Evolutionary conservation across 495 filamentous ascomycete genomes (phyloP).

Genomic region (Aspergillus saccharolyticus): DNA sequence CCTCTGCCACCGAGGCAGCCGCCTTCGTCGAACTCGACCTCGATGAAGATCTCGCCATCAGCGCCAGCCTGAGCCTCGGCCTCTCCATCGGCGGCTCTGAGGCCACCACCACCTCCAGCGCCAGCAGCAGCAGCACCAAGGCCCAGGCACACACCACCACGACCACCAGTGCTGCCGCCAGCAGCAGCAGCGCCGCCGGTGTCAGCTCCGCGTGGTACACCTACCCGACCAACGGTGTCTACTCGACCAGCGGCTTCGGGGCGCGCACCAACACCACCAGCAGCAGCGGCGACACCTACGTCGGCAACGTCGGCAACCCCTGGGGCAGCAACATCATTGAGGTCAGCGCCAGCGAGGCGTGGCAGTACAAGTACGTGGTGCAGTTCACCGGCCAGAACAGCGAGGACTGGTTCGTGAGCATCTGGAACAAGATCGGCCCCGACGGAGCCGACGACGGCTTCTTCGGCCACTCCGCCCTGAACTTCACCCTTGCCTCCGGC

Average conservation of each 20-base stretch:
- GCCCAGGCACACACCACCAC: neutral
- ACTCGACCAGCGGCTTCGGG: conserved; percentile 7
- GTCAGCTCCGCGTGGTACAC: conserved; percentile 4
- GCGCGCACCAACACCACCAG: conserved; percentile 3
- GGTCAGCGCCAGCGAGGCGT: conserved; percentile 28
- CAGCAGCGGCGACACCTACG: conserved; percentile 31
- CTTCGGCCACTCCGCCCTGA: conserved; percentile 36
- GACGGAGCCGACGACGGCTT: conserved; percentile 38
- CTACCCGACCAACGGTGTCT: conserved; percentile 1
- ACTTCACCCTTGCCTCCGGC: conserved; percentile 38
- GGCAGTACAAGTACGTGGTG: conserved; percentile 42
- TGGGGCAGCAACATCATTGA: conserved; percentile 52
- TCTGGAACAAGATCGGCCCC: conserved; percentile 51
- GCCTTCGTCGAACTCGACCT: conserved; percentile 3
- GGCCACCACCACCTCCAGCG: conserved; percentile 5
- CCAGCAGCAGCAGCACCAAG: conserved; percentile 4
- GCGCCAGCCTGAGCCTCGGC: conserved; percentile 2
- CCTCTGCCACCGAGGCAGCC: neutral
- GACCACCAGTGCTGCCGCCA: neutral
- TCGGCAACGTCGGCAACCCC: conserved; percentile 46
- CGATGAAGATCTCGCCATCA: neutral
- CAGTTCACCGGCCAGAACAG: conserved; percentile 38
- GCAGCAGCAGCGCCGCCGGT: neutral
- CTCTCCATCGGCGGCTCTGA: neutral
- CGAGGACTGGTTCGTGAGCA: conserved; percentile 36